Evolutionary conservation across 2,329 filamentous ascomycete species (phyloP), one percentile per base, ranked within the genome.

Genomic region (Aspergillus carbonarius): DNA sequence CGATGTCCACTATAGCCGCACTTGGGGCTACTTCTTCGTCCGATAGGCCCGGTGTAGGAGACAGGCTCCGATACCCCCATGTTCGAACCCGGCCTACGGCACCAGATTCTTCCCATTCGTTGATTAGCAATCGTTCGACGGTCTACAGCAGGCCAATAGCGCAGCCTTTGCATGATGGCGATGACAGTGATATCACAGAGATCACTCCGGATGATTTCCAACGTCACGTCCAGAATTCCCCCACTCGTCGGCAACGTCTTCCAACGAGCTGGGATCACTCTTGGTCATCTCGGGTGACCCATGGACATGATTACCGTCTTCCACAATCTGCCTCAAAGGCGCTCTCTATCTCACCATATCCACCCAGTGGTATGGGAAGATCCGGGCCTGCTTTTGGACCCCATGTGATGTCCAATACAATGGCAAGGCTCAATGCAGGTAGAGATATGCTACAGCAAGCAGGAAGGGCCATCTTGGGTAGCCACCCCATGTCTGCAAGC

Each of bases 121-220:
- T 10, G 12, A 17, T 5, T 5, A 6, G 20, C 39, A 5, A 20
- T 18, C 17, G 35, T 3, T 39, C 39, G 9, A 18, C 39, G 12
- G 18, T 15, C 39, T 20, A 23, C 20, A 20, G 18, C 12, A 23
- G 18, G 10, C 9, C 4, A 23, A 18, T 20, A 13, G 10, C 39
- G 5, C 39, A 42, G 18, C 5, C 39, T 13, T 42, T 51, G 1
- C 52, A 35, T 18, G 66, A 70, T 51, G 66, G 62, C 48, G 68
- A 69, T 55, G 69, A 75, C 53, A 72, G 71, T 56, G 73, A 75
- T 59, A 27, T 76, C n/a, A 60, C 69, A 47, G 74, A 75, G 54
- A 73, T 74, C 23, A 58, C 67, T 1, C 51, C 63, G 6, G 15
- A 32, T 15, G 61, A 68, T 52, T 72, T 71, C 17, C 47, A 55